phyloP scores from a whole-genome alignment of 768 basidiomycete genomes.

The Erythrobasidium yunnanense region DNA sequence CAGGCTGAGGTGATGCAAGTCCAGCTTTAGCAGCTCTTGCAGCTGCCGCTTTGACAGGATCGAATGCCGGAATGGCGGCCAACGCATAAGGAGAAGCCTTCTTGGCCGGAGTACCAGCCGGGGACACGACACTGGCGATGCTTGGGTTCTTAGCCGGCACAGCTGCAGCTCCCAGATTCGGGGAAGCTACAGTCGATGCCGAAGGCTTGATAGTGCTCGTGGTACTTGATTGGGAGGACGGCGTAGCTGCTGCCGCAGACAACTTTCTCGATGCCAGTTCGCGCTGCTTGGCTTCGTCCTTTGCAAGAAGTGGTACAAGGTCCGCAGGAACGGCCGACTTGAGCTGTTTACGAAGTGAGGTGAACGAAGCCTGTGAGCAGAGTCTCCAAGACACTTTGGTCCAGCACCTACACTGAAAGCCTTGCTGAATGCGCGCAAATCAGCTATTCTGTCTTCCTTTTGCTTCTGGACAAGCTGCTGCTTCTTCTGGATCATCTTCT shows the following conservation, averaged over 20 bases:
- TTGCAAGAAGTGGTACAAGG: constrained; percentile 79
- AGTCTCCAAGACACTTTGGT: no score
- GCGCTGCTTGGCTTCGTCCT: constrained; percentile 69
- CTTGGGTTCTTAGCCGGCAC: background rate
- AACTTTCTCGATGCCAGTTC: constrained; percentile 26
- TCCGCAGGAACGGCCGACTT: constrained; percentile 93
- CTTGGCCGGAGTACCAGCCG: background rate
- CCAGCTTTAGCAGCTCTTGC: constrained; percentile 13
- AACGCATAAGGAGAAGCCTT: constrained; percentile 12
- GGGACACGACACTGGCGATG: background rate
- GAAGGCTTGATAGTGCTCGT: constrained; percentile 2
- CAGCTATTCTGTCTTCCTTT: constrained; percentile 87
- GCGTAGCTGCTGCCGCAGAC: constrained; percentile 32
- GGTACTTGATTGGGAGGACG: constrained; percentile 48
- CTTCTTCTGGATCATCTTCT: constrained; percentile 78
- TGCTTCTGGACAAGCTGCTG: constrained; percentile 79
- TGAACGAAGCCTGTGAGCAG: no score
- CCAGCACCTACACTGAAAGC: constrained; percentile 81
- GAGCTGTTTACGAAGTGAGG: constrained; percentile 47
- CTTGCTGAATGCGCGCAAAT: constrained; percentile 82
- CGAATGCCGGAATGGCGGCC: constrained; percentile 6
- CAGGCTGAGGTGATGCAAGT: background rate
- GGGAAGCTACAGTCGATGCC: constrained; percentile 5
- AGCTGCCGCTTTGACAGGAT: constrained; percentile 7
- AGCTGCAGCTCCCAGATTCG: background rate